A percentile compares a stretch with the other conserved stretches of the same genome.
Evolutionary conservation across 2,329 filamentous ascomycete genomes (phyloP).

Genomic region (Didymella sp.): DNA sequence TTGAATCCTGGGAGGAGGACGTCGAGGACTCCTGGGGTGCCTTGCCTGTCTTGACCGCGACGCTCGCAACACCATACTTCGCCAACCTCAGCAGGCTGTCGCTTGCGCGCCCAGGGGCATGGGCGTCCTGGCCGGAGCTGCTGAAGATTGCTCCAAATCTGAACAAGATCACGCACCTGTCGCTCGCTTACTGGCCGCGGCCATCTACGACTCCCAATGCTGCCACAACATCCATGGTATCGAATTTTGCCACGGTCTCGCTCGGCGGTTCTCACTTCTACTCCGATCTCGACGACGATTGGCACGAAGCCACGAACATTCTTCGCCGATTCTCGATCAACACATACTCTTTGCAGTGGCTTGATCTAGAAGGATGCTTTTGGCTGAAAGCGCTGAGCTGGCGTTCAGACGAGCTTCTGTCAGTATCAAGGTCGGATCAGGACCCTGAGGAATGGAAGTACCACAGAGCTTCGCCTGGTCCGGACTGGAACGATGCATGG

Average conservation of each 20-base stretch:
- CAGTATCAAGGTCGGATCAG: constrained; percentile 4
- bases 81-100: constrained; percentile 64
- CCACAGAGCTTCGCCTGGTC: constrained; percentile 25
- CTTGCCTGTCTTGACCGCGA: constrained; percentile 21
- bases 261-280: constrained; percentile 63
- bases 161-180: constrained; percentile 66
- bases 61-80: constrained; percentile 51
- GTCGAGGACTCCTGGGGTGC: constrained; percentile 20
- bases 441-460: constrained; percentile 21
- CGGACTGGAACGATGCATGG: constrained; percentile 54
- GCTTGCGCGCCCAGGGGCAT: constrained; percentile 59
- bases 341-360: constrained; percentile 66
- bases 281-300: constrained; percentile 61
- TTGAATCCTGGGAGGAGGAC: constrained; percentile 59
- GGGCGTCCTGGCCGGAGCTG: constrained; percentile 63
- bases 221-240: constrained; percentile 54
- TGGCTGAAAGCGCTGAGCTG: constrained; percentile 63
- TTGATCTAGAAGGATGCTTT: constrained; percentile 67
- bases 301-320: constrained; percentile 63
- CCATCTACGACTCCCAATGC: constrained; percentile 65
- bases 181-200: constrained; percentile 67
- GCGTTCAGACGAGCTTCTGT: constrained; percentile 28
- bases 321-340: constrained; percentile 62
- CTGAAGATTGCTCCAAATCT: constrained; percentile 61
- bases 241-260: constrained; percentile 52